Base-by-base conservation (phyloP, 345 rosid genomes). In the Eucalyptus leucophloia region DNA sequence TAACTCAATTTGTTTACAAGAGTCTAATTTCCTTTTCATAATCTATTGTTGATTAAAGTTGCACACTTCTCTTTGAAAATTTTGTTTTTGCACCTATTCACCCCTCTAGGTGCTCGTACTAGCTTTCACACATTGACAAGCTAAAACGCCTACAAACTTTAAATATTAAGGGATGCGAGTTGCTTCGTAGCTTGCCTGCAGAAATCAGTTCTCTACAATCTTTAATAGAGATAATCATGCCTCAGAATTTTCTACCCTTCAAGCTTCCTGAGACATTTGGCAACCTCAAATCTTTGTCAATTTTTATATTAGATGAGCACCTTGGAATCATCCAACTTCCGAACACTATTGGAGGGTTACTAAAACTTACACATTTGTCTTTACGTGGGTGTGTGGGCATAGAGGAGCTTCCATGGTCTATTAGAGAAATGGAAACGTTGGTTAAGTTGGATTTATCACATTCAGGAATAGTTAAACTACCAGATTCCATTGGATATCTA, bases 161-260 rank as follows among this genome's bases (percentile, higher is more conserved):
- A 37, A 80, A 88, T 40, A 5, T 80, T 6, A 81, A 80, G 5
- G 67, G 89, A 24, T 88, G 89, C 19, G 0, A 2, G 32, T 50
- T 12, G n/a, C 50, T 37, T 28, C 1, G 40, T 0, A 28, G 13
- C 0, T 53, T 88, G 40, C 89, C 89, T 0, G 12, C 7, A 5
- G 51, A 80, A 88, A 7, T 80, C 0, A 40, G 37, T 80, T 14
- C 40, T 17, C 58, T 40, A 6, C 23, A 17, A 16, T 26, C 65
- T 14, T n/a, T 77, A 5, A 80, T 3, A 14, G 28, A 51, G 11
- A 34, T 88, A 80, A 3, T 77, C 51, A 53, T 77, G 32, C 12
- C 32, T 9, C 65, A 62, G 3, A 58, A 62, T 23, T 45, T 19
- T 40, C 12, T 26, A 30, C 6, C 44, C 3, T 87, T 87, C 12